These are phyloP conservation scores for Copromyces sp. DNA, from an alignment of 495 filamentous ascomycete genomes.

Conservation along the genomic window DNA sequence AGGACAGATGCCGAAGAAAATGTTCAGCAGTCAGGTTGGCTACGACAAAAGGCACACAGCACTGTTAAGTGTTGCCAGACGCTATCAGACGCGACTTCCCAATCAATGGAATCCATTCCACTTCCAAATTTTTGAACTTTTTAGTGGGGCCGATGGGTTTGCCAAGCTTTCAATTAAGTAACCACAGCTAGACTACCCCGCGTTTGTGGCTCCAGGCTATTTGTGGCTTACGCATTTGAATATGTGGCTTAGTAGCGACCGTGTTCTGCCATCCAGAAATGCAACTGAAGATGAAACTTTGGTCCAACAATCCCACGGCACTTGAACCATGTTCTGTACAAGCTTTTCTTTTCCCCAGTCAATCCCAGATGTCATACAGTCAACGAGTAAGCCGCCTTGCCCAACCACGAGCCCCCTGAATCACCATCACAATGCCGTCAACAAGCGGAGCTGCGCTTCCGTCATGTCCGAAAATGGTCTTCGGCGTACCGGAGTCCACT, in stretches of 20 bases:
- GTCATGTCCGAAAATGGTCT: neutral
- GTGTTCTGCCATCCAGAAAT: no score
- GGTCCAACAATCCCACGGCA: no score
- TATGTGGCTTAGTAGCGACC: neutral
- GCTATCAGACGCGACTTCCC: neutral
- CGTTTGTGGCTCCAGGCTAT: neutral
- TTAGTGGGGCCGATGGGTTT: slow-evolving; percentile 12
- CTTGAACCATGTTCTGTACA: no score
- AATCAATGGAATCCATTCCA: neutral
- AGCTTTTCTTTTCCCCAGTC: neutral
- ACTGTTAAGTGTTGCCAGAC: neutral
- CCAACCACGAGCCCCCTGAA: neutral
- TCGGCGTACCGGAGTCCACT: neutral
- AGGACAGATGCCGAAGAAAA: neutral
- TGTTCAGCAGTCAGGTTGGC: neutral
- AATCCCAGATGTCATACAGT: neutral
- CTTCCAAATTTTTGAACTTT: slow-evolving; percentile 16
- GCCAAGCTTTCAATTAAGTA: neutral
- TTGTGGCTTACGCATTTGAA: neutral
- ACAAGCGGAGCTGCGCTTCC: neutral
- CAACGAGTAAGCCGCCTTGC: neutral
- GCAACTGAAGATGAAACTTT: no score
- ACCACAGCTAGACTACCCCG: no score
- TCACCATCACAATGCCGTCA: neutral
- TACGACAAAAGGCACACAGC: slow-evolving; percentile 1